Evolutionary conservation across 208 protist genomes (phyloP).

Genomic region (Plasmodiophora brassicae): DNA sequence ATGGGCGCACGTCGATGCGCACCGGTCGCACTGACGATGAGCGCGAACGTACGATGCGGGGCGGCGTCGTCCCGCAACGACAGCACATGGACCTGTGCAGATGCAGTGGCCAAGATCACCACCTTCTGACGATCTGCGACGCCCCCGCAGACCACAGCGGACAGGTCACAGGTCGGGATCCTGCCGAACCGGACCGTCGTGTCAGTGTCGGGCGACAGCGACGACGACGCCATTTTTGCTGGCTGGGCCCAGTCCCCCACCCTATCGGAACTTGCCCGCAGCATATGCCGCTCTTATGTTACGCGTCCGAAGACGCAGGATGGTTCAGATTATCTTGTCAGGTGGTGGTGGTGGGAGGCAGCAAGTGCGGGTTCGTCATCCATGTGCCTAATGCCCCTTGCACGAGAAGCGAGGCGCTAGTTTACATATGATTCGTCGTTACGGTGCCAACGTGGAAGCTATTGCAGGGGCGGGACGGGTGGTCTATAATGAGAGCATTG

Average conservation of each 20-base stretch:
- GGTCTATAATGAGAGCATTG: background rate
- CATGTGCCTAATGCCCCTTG: too few relatives aligned
- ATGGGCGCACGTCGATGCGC: background rate
- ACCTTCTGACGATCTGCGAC: background rate
- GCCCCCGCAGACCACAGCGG: background rate
- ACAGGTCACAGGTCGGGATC: background rate
- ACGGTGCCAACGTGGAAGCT: background rate
- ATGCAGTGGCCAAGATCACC: background rate
- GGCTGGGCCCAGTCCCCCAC: too few relatives aligned
- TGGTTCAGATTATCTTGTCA: background rate
- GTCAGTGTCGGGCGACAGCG: too few relatives aligned
- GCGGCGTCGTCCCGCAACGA: background rate
- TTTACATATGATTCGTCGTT: too few relatives aligned
- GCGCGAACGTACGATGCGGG: too few relatives aligned
- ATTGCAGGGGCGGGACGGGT: background rate
- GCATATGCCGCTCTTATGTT: too few relatives aligned
- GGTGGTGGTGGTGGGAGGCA: background rate
- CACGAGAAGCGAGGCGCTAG: too few relatives aligned
- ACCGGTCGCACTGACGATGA: too few relatives aligned
- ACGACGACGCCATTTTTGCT: too few relatives aligned
- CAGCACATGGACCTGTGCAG: background rate
- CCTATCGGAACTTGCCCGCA: too few relatives aligned
- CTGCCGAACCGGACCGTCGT: background rate
- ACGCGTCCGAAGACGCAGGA: background rate
- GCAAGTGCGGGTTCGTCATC: background rate